Evolutionary conservation across 1,284 basidiomycete species (phyloP).

Genomic region (Marasmius sp.): DNA sequence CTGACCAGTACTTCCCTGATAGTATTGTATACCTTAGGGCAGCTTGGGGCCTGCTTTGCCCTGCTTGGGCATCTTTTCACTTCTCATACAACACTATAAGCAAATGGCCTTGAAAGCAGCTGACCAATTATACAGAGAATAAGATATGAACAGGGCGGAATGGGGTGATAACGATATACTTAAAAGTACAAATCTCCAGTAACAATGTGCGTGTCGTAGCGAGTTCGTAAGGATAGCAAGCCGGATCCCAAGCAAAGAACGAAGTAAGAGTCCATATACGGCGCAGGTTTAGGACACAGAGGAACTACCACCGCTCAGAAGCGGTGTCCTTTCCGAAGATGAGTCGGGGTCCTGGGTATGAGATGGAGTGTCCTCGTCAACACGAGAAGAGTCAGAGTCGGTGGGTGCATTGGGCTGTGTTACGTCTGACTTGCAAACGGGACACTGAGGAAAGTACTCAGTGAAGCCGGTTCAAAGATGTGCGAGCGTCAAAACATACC

Average conservation of each 20-base stretch:
- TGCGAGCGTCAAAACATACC: constrained; percentile 45
- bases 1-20: no score
- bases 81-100: no score
- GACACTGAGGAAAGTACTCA: constrained; percentile 56
- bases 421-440: constrained; percentile 86
- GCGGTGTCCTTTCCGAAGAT: background rate
- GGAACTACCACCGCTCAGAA: background rate
- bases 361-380: background rate
- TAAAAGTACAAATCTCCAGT: background rate
- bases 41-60: no score
- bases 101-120: no score
- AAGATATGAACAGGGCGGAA: background rate
- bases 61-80: no score
- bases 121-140: background rate
- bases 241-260: background rate
- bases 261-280: background rate
- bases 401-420: constrained; percentile 51
- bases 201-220: background rate
- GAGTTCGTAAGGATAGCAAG: background rate
- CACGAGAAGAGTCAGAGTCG: background rate
- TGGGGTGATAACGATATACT: background rate
- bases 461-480: background rate
- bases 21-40: no score
- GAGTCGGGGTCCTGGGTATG: background rate
- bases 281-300: background rate